Base-by-base conservation (phyloP, 2,329 filamentous ascomycete species). In the Bipolaris cookei region DNA sequence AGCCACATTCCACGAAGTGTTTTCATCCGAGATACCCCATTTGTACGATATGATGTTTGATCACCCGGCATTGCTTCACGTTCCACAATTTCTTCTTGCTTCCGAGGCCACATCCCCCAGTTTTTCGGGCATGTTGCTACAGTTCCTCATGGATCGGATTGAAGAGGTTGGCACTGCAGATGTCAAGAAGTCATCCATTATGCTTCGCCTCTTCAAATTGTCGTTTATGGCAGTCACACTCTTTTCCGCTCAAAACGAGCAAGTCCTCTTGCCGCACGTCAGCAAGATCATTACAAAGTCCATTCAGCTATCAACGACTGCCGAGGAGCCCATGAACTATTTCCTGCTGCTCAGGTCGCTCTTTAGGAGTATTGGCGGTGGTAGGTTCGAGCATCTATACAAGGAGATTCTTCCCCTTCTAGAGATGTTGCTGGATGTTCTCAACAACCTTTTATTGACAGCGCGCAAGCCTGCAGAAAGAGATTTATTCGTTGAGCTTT, bases 141-240 rank as follows among this genome's bases (percentile, higher is more conserved):
- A 96, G 64, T 99, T 99, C 73, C 82, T 99, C 58, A 99, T 99
- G 95, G 90, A 94, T 68, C 90, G 91, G 51, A 96, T 99, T 56
- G 90, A 96, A 62, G 91, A 99, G 73, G 92, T 99, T 41, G 95
- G 95, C 20, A 95, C 92, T 0, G 88, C 90, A 6, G 92, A 99
- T 76, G 88, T 95, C 51, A 92, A 91, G 72, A 96, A 94, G 76
- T 94, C 95, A 0, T 94, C 92, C 5, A 97, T 99, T 45, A 80
- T 99, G 32, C 80, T 99, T 48, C 86, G 96, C 53, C 86, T 99
- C 49, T 99, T 98, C 81, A 99, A 99, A 78, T 80, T 99, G 48
- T 96, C 94, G 0, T 99, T 99, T 76, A 99, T 99, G 95, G 96
- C 96, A 0, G 95, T 99, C 37, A 99, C 95, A 0, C 82, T 99